phyloP scores from a whole-genome alignment of 2,329 filamentous ascomycete species.

The Reticulascus tulasneorum region DNA sequence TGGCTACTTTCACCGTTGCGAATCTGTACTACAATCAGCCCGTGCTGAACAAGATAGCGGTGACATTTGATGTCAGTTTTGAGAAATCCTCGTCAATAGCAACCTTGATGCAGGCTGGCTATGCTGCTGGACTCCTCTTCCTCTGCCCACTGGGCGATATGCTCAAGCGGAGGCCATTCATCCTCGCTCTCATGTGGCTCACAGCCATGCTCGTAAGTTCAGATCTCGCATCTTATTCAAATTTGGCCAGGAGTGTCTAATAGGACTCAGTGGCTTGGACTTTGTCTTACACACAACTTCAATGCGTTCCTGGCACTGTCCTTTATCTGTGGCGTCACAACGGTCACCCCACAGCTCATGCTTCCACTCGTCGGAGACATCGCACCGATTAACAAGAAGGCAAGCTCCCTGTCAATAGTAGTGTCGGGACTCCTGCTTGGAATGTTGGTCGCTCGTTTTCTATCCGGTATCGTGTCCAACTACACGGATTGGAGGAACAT shows the following conservation, averaged over 20 bases:
- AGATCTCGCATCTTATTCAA: background rate
- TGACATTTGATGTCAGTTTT: constrained; percentile 66
- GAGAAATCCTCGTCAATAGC: constrained; percentile 65
- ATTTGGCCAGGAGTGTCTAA: background rate
- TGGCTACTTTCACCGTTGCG: constrained; percentile 65
- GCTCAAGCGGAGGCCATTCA: constrained; percentile 64
- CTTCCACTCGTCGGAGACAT: constrained; percentile 77
- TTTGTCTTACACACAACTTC: constrained; percentile 66
- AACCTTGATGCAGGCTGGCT: constrained; percentile 75
- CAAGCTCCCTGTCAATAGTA: constrained; percentile 68
- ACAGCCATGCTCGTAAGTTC: constrained; percentile 62
- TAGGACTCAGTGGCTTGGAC: constrained; percentile 54
- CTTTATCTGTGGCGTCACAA: constrained; percentile 71
- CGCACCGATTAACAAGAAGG: constrained; percentile 64
- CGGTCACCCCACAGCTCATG: constrained; percentile 77
- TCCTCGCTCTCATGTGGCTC: constrained; percentile 61
- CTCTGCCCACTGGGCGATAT: constrained; percentile 73
- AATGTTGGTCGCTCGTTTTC: constrained; percentile 69
- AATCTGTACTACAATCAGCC: constrained; percentile 82
- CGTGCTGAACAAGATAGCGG: constrained; percentile 70
- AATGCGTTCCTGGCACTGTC: constrained; percentile 63
- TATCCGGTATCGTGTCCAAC: constrained; percentile 71
- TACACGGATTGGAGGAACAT: constrained; percentile 72
- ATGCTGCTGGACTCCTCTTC: constrained; percentile 69
- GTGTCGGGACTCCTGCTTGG: constrained; percentile 73